These are phyloP conservation scores for Plectranthus barbatus DNA, from an alignment of 257 asterid species.

Conservation along the genomic window DNA sequence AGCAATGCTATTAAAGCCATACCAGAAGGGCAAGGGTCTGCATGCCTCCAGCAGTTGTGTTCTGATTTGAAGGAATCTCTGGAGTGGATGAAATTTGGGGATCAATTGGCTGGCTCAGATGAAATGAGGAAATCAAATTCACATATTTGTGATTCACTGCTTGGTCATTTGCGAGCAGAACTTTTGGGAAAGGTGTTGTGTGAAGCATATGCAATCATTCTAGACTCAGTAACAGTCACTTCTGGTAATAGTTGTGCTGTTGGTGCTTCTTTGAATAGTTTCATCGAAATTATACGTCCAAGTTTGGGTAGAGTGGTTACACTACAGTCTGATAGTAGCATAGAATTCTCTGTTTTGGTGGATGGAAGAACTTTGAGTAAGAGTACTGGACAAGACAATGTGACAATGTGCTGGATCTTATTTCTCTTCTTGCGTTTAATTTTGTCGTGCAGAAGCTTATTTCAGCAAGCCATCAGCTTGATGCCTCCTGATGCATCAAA, in stretches of 20 bases:
- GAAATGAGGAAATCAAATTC: slow-evolving; percentile 22
- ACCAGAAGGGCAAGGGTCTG: slow-evolving; percentile 95
- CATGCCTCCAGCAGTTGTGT: slow-evolving; percentile 50
- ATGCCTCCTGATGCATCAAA: slow-evolving; percentile 58
- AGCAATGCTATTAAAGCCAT: slow-evolving; percentile 61
- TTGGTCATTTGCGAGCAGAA: slow-evolving; percentile 40
- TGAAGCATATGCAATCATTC: slow-evolving; percentile 58
- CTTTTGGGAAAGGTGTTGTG: slow-evolving; percentile 63
- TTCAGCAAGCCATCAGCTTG: slow-evolving; percentile 50
- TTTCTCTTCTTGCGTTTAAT: slow-evolving; percentile 55
- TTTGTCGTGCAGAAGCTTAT: slow-evolving; percentile 62
- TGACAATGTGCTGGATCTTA: slow-evolving; percentile 50
- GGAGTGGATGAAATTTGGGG: slow-evolving; percentile 52
- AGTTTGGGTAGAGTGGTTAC: slow-evolving; percentile 43
- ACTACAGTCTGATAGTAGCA: slow-evolving; percentile 26
- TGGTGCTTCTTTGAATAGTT: slow-evolving; percentile 51
- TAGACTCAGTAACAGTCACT: slow-evolving; percentile 68
- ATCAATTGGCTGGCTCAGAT: slow-evolving; percentile 27
- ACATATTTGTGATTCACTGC: slow-evolving; percentile 14
- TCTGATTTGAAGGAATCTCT: slow-evolving; percentile 61
- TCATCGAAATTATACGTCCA: slow-evolving; percentile 47
- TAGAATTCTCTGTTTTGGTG: slow-evolving; percentile 32
- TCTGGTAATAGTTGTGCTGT: slow-evolving; percentile 65
- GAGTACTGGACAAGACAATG: slow-evolving; percentile 24
- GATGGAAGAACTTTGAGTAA: slow-evolving; percentile 30